A percentile compares a stretch with the other conserved stretches of the same genome.
Evolutionary conservation across 108 stramenopile species (phyloP).

Genomic region (Halocafeteria seosinensis): DNA sequence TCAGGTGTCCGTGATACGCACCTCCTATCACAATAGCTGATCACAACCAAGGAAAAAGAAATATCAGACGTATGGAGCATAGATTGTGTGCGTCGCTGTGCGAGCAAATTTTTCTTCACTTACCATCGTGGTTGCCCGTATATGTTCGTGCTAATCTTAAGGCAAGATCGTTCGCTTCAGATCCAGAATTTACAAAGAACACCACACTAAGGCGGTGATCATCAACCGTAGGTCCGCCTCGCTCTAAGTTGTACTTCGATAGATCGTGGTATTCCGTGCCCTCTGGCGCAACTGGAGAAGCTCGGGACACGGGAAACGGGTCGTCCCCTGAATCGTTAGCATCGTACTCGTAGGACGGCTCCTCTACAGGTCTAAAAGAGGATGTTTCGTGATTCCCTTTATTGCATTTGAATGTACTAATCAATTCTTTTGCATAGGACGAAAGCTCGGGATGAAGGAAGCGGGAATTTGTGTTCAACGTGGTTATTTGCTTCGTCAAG

Average conservation of each 20-base stretch:
- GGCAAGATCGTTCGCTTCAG: constrained; percentile 90
- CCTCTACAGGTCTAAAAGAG: no score
- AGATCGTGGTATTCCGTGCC: background rate
- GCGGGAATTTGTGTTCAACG: constrained; percentile 69
- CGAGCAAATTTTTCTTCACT: no score
- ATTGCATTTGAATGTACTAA: constrained; percentile 23
- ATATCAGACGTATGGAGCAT: background rate
- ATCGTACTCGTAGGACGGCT: no score
- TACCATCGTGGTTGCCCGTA: background rate
- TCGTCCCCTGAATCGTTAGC: background rate
- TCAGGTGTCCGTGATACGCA: constrained; percentile 82
- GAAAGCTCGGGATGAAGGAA: constrained; percentile 67
- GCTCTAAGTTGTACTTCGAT: constrained; percentile 3
- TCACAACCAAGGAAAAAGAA: constrained; percentile 26
- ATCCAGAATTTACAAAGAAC: constrained; percentile 79
- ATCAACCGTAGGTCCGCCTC: no score
- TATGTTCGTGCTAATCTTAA: constrained; percentile 64
- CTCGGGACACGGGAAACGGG: no score
- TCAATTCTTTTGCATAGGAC: constrained; percentile 42
- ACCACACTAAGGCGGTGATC: constrained; percentile 53
- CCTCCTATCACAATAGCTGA: constrained; percentile 49
- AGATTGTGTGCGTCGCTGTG: background rate
- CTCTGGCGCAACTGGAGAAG: no score
- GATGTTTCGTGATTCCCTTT: no score
- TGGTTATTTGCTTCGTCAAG: constrained; percentile 41